These are phyloP conservation scores for Termitomyces titanicus DNA, from an alignment of 768 basidiomycete species.

Conservation along the genomic window DNA sequence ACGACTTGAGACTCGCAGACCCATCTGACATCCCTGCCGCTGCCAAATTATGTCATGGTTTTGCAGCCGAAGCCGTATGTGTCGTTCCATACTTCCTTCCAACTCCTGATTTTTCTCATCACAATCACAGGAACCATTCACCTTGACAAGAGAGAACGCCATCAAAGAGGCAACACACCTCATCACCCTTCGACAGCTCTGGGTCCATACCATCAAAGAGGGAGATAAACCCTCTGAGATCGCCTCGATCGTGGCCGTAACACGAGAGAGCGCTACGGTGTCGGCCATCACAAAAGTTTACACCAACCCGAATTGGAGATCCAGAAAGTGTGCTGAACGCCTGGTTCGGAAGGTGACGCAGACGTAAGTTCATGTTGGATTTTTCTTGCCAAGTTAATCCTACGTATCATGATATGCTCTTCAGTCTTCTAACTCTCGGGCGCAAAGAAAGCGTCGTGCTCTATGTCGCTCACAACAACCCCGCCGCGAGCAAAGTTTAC, in stretches of 20 bases:
- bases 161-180: conserved; percentile 3
- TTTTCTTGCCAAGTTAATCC: not conserved
- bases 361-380: conserved; percentile 33
- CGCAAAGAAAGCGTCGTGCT: conserved; percentile 49
- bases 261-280: conserved; percentile 49
- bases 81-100: not conserved
- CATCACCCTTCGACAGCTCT: not conserved
- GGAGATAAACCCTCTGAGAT: conserved; percentile 3
- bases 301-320: conserved; percentile 53
- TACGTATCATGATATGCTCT: conserved; percentile 8
- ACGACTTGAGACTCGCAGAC: conserved; percentile 5
- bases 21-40: not conserved
- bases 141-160: conserved; percentile 4
- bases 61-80: conserved; percentile 9
- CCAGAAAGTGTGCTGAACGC: conserved; percentile 54
- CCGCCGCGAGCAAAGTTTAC: conserved; percentile 55
- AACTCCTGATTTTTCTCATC: not conserved
- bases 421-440: conserved; percentile 21
- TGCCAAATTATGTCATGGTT: conserved; percentile 7
- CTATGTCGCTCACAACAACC: conserved; percentile 59
- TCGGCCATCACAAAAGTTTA: conserved; percentile 72
- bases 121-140: conserved; percentile 4
- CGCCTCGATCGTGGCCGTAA: conserved; percentile 21
- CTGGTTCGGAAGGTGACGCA: conserved; percentile 55
- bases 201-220: conserved; percentile 4